A percentile compares a stretch with the other conserved stretches of the same genome.
phyloP scores from a whole-genome alignment of 306 rosid genomes.

The Lathyrus oleraceus region DNA sequence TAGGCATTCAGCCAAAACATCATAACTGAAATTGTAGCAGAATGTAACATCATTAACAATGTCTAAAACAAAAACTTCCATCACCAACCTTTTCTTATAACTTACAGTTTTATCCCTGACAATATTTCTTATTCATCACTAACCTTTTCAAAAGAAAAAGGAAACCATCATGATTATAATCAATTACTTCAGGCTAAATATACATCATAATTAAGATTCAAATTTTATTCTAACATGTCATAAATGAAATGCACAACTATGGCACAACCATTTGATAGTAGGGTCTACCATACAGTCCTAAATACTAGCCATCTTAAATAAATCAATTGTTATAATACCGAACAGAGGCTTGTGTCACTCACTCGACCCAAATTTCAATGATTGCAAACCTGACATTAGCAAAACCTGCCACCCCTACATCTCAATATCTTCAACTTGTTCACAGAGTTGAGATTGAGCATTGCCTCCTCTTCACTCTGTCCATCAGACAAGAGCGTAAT shows the following conservation, averaged over 20 bases:
- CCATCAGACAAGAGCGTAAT: too few species aligned
- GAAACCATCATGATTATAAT: slow-evolving; percentile 18
- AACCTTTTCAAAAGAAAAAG: slow-evolving; percentile 54
- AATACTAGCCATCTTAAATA: too few species aligned
- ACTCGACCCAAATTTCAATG: too few species aligned
- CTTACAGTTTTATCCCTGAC: slow-evolving; percentile 94
- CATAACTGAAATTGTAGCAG: slow-evolving; percentile 73
- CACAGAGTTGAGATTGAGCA: too few species aligned
- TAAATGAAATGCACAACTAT: neutral
- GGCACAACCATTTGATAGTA: slow-evolving; percentile 2
- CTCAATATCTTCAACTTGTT: too few species aligned
- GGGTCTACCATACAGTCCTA: too few species aligned
- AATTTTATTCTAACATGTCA: slow-evolving; percentile 19
- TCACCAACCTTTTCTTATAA: slow-evolving; percentile 30
- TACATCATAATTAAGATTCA: slow-evolving; percentile 19
- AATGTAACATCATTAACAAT: slow-evolving; percentile 58
- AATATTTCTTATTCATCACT: slow-evolving; percentile 90
- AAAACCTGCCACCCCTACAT: too few species aligned
- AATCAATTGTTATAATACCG: too few species aligned
- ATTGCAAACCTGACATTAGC: too few species aligned
- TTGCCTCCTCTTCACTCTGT: too few species aligned
- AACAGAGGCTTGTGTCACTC: too few species aligned
- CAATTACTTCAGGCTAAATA: slow-evolving; percentile 16
- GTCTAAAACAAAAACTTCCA: slow-evolving; percentile 66
- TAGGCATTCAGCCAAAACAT: slow-evolving; percentile 68